These are phyloP conservation scores for Hordeum pubiflorum DNA, from an alignment of 202 grass and related monocot genomes.

Conservation along the genomic window DNA sequence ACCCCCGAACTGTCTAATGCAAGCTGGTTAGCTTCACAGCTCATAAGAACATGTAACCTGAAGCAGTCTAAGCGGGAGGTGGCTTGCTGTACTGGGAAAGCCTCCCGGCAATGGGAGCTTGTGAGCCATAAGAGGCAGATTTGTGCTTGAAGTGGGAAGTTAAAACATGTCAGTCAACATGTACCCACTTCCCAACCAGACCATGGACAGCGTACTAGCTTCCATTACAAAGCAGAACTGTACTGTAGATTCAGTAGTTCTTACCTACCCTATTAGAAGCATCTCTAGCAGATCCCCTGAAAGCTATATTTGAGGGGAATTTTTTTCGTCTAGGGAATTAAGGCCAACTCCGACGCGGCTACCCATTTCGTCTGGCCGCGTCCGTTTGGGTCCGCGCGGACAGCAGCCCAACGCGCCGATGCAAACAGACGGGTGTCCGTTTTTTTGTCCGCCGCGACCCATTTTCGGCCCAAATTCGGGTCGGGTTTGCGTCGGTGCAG, in stretches of 20 bases:
- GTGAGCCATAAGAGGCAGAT: neutral
- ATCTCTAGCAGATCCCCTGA: neutral
- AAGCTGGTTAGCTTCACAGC: slow-evolving; percentile 1
- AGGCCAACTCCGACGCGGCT: no score
- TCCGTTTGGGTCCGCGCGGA: no score
- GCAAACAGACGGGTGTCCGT: no score
- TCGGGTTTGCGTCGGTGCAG: no score
- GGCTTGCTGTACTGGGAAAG: neutral
- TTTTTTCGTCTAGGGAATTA: no score
- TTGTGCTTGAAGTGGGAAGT: neutral
- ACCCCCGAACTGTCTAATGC: neutral
- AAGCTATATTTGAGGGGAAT: no score
- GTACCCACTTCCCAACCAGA: neutral
- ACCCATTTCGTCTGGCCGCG: no score
- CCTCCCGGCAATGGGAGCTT: neutral
- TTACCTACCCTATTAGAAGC: neutral
- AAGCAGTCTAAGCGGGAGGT: neutral
- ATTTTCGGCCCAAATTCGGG: no score
- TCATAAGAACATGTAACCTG: neutral
- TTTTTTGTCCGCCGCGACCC: no score
- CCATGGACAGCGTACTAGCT: slow-evolving; percentile 2
- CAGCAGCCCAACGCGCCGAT: no score
- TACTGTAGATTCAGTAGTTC: slow-evolving; percentile 3
- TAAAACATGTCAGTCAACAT: slow-evolving; percentile 1
- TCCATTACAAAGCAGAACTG: neutral